A percentile compares a stretch with the other conserved stretches of the same genome.
These are phyloP conservation scores for Apiospora phragmitis DNA, from an alignment of 2,329 filamentous ascomycete species.

Conservation along the genomic window DNA sequence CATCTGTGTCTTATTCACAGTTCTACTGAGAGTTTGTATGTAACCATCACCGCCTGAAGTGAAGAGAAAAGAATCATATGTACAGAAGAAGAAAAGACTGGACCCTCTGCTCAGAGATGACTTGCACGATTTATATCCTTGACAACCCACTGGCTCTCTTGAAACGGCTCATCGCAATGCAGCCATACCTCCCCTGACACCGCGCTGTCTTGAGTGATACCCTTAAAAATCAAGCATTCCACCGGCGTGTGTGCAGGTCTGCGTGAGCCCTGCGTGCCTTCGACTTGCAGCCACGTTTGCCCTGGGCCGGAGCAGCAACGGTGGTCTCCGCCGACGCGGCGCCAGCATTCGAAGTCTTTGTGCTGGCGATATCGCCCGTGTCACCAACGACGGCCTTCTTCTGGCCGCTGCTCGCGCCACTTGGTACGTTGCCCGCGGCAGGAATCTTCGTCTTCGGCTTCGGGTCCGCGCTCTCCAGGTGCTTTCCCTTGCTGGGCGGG, in stretches of 20 bases:
- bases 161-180: too few relatives aligned
- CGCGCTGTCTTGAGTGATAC: background rate
- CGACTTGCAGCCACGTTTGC: background rate
- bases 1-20: background rate
- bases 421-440: background rate
- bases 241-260: background rate
- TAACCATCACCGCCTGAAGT: background rate
- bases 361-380: background rate
- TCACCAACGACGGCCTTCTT: background rate
- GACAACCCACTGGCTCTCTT: background rate
- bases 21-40: background rate
- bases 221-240: background rate
- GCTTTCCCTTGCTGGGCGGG: slow-evolving; percentile 44
- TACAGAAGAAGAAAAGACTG: too few relatives aligned
- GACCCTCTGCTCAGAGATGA: background rate
- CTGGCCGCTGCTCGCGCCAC: background rate
- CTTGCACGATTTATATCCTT: background rate
- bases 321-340: background rate
- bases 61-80: background rate
- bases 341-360: background rate
- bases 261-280: background rate
- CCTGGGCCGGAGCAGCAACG: background rate
- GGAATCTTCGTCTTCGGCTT: background rate
- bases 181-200: too few relatives aligned
- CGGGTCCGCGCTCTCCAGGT: slow-evolving; percentile 23